These are phyloP conservation scores for Cenococcum geophilum DNA, from an alignment of 495 filamentous ascomycete species.

Conservation along the genomic window DNA sequence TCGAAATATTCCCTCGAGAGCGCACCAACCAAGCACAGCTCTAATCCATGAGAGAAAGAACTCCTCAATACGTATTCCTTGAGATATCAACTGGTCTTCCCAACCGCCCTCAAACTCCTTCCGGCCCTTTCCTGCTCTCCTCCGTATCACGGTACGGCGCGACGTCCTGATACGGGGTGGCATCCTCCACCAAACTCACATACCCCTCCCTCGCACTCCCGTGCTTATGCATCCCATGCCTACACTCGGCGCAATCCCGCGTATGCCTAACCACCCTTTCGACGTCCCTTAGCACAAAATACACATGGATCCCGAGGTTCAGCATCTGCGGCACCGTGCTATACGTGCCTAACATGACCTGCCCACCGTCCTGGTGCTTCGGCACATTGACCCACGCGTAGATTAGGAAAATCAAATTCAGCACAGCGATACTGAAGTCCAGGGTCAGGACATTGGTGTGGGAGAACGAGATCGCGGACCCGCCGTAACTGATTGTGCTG, in stretches of 20 bases:
- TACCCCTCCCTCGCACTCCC: background rate
- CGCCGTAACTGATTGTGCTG: constrained; percentile 4
- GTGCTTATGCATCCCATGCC: background rate
- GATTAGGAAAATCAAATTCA: constrained; percentile 5
- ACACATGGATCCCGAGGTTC: background rate
- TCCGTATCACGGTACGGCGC: too few species aligned
- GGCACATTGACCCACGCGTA: background rate
- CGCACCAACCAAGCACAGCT: too few species aligned
- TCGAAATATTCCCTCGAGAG: too few species aligned
- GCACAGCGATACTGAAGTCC: constrained; percentile 1
- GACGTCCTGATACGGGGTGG: too few species aligned
- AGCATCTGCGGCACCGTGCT: constrained; percentile 8
- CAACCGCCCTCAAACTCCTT: too few species aligned
- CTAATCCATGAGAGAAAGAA: too few species aligned
- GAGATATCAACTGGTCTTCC: too few species aligned
- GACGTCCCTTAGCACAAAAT: constrained; percentile 1
- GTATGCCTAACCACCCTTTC: background rate
- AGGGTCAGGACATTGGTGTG: background rate
- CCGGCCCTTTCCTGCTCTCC: too few species aligned
- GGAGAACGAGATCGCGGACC: constrained; percentile 6
- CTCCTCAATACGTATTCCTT: too few species aligned
- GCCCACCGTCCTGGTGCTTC: background rate
- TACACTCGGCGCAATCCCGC: constrained; percentile 1
- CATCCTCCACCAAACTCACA: too few species aligned
- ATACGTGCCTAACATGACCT: constrained; percentile 10